A percentile compares a stretch with the other conserved stretches of the same genome.
Evolutionary conservation across 805 yeast genomes (phyloP).

Genomic region (Starmerella cellae): DNA sequence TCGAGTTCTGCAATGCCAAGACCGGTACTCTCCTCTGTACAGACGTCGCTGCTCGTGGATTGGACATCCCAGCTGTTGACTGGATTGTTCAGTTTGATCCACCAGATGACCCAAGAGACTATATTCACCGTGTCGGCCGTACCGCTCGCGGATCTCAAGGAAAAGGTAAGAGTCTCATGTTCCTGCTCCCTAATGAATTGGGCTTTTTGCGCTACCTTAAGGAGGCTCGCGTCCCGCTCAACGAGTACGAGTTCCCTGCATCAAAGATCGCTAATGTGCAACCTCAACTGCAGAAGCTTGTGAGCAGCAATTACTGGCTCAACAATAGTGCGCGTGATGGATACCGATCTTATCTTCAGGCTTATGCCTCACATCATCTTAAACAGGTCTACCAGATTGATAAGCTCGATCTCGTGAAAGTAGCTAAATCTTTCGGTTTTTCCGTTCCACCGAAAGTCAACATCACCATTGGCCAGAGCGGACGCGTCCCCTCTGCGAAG

Average conservation of each 20-base stretch:
- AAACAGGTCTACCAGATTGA: slow-evolving; percentile 95
- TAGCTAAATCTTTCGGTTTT: slow-evolving; percentile 91
- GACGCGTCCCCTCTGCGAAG: slow-evolving; percentile 23
- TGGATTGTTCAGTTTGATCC: slow-evolving; percentile 99
- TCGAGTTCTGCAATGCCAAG: slow-evolving; percentile 94
- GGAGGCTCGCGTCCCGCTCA: slow-evolving; percentile 93
- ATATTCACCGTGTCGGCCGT: slow-evolving; percentile 97
- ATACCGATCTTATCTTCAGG: slow-evolving; percentile 90
- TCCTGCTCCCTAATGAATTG: slow-evolving; percentile 81
- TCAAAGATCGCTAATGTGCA: slow-evolving; percentile 94
- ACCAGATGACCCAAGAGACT: slow-evolving; percentile 99
- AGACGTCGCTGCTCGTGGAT: slow-evolving; percentile 98
- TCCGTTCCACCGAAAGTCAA: slow-evolving; percentile 88
- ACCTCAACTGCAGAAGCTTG: slow-evolving; percentile 78
- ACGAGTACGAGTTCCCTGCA: slow-evolving; percentile 92
- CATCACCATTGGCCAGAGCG: slow-evolving; percentile 88
- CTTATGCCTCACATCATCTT: slow-evolving; percentile 91
- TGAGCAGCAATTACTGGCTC: slow-evolving; percentile 82
- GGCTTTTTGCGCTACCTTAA: slow-evolving; percentile 91
- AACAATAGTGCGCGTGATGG: slow-evolving; percentile 96
- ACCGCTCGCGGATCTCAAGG: slow-evolving; percentile 85
- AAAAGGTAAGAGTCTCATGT: slow-evolving; percentile 89
- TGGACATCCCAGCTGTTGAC: slow-evolving; percentile 96
- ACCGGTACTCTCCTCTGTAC: slow-evolving; percentile 90
- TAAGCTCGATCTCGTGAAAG: slow-evolving; percentile 83